A percentile compares a stretch with the other conserved stretches of the same genome.
phyloP scores from a whole-genome alignment of 2,329 filamentous ascomycete species.

The Pseudonectria foliicola region DNA sequence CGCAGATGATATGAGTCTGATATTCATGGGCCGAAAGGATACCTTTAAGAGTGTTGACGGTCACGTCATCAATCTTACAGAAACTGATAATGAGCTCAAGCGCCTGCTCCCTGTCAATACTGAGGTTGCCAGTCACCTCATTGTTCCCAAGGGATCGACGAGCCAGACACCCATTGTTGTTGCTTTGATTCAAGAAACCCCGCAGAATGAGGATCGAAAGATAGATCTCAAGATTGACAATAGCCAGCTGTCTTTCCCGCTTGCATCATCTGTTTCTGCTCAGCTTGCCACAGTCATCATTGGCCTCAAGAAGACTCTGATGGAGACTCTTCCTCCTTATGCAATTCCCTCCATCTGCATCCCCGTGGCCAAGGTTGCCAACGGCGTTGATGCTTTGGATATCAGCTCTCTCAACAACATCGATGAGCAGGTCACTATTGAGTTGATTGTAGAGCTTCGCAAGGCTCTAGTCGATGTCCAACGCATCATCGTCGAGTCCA shows the following conservation, averaged over 20 bases:
- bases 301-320: constrained; percentile 18
- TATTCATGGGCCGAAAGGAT: constrained; percentile 17
- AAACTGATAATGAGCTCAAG: constrained; percentile 16
- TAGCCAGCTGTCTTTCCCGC: constrained; percentile 2
- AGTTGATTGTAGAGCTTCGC: constrained; percentile 11
- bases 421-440: constrained; percentile 6
- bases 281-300: constrained; percentile 15
- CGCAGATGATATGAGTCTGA: constrained; percentile 13
- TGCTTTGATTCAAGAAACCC: constrained; percentile 11
- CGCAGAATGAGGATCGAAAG: not conserved
- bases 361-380: constrained; percentile 2
- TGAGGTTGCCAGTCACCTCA: constrained; percentile 10
- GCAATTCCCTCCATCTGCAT: constrained; percentile 19
- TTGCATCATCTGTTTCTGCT: constrained; percentile 10
- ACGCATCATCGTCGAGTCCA: constrained; percentile 9
- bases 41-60: constrained; percentile 16
- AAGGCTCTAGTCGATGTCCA: constrained; percentile 9
- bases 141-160: constrained; percentile 11
- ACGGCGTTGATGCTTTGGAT: not conserved
- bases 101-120: constrained; percentile 11
- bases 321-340: constrained; percentile 19
- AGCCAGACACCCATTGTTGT: constrained; percentile 16
- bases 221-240: constrained; percentile 8
- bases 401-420: constrained; percentile 1
- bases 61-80: constrained; percentile 17